phyloP scores from a whole-genome alignment of 2,329 filamentous ascomycete genomes.

The Botryotinia globosa region DNA sequence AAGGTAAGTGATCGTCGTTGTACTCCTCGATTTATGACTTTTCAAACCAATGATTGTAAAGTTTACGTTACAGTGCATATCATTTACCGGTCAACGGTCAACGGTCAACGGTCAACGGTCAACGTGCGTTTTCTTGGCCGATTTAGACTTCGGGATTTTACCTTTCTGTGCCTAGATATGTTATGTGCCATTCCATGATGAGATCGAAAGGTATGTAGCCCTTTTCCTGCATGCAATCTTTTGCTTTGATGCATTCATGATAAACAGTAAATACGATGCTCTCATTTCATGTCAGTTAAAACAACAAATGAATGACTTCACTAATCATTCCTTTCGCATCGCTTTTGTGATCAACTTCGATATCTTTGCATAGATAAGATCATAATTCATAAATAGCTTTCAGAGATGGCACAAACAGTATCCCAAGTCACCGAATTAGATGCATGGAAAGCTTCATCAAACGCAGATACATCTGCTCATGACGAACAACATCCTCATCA shows the following conservation, averaged over 20 bases:
- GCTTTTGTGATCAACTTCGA: not conserved
- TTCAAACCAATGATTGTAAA: not conserved
- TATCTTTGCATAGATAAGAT: not conserved
- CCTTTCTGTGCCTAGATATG: not conserved
- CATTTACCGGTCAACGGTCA: not conserved
- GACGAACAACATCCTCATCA: not conserved
- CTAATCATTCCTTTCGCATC: not conserved
- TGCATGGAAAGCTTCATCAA: not conserved
- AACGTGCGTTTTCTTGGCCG: not conserved
- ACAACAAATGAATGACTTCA: not conserved
- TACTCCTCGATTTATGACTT: not conserved
- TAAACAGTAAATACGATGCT: not conserved
- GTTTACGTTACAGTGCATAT: not conserved
- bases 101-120: no score
- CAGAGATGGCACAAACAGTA: not conserved
- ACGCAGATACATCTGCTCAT: not conserved
- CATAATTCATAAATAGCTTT: not conserved
- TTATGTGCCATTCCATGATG: not conserved
- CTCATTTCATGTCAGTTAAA: not conserved
- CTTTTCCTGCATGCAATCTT: not conserved
- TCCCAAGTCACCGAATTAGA: not conserved
- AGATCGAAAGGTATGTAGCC: not conserved
- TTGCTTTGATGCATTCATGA: not conserved
- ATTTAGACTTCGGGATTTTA: not conserved
- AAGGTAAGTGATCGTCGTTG: not conserved